Evolutionary conservation across 108 stramenopile species (phyloP).

Genomic region (Conticribra guillardii): DNA sequence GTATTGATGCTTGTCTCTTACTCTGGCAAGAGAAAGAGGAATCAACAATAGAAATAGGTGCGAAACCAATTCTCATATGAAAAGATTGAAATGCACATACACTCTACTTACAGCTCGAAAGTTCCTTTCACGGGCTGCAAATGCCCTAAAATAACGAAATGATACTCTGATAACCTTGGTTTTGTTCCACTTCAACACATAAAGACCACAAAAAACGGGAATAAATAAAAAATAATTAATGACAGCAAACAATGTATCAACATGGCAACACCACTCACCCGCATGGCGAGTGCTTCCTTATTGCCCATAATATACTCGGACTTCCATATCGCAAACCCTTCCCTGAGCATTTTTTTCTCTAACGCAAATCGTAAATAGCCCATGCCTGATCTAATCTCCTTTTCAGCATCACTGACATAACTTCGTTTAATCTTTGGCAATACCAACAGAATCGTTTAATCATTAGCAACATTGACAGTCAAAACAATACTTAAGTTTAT

Average conservation of each 20-base stretch:
- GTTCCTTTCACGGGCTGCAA: neutral
- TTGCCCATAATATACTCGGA: constrained; percentile 1
- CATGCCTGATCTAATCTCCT: constrained; percentile 16
- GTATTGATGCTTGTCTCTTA: constrained; percentile 16
- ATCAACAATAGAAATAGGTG: no score
- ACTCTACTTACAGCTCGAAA: no score
- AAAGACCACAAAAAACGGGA: no score
- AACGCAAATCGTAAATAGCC: constrained; percentile 20
- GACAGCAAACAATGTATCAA: no score
- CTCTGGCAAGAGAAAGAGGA: no score
- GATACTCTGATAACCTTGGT: neutral
- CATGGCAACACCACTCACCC: no score
- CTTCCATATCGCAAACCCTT: constrained; percentile 19
- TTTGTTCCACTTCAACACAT: constrained; percentile 13
- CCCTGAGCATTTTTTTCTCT: constrained; percentile 1
- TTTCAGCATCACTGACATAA: constrained; percentile 20
- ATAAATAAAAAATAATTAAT: no score
- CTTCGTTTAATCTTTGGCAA: constrained; percentile 11
- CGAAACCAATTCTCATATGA: no score
- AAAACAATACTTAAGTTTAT: no score
- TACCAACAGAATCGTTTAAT: neutral
- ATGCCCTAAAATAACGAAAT: constrained; percentile 1
- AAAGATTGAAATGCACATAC: no score
- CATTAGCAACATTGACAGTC: no score
- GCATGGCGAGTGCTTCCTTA: constrained; percentile 13